Base-by-base conservation (phyloP, 2,329 filamentous ascomycete species). In the Ceratocystis diversiconidia region DNA sequence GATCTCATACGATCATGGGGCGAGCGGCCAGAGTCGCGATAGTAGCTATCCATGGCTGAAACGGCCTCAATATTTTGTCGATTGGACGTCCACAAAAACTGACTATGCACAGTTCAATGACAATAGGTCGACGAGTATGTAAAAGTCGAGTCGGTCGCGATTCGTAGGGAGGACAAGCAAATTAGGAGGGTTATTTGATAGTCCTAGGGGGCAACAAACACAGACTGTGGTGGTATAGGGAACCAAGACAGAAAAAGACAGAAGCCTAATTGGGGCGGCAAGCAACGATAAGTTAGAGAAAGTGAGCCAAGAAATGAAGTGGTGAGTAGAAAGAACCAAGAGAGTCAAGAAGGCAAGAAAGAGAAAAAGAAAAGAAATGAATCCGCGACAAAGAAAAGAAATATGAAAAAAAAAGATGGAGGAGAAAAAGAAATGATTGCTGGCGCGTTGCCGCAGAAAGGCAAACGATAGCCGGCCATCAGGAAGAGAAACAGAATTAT, bases 1-100 rank as follows among this genome's bases (percentile, higher is more conserved):
- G 73, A 69, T 67, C 71, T 75, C 80, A 81, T 76, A 66, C 82
- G 79, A 64, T 83, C 80, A 60, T 72, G 74, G 1, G 82, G 81
- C 32, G 82, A 84, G 48, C 82, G 79, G 43, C 74, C 79, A 28
- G 78, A 72, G 67, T 84, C 82, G 69, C 82, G 78, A 69, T 81
- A 82, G 68, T 82, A 83, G 0, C 80, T 82, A 69, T 84, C 81
- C 82, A 84, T 84, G 48, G 67, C 70, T 64, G 19, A 36, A 55
- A 69, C 25, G 28, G 62, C 57, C 63, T 15, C 65, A 69, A 52
- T 61, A 12, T 50, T 19, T 12, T 50, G 46, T 50, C n/a, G 22
- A 50, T n/a, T 10, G 46, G 46, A 41, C 15, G 25, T 10, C 52
- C 52, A 30, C 25, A 12, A 57, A 8, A 8, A 17, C 25, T 6